These are phyloP conservation scores for Alnus glutinosa DNA, from an alignment of 306 rosid species.

Conservation along the genomic window DNA sequence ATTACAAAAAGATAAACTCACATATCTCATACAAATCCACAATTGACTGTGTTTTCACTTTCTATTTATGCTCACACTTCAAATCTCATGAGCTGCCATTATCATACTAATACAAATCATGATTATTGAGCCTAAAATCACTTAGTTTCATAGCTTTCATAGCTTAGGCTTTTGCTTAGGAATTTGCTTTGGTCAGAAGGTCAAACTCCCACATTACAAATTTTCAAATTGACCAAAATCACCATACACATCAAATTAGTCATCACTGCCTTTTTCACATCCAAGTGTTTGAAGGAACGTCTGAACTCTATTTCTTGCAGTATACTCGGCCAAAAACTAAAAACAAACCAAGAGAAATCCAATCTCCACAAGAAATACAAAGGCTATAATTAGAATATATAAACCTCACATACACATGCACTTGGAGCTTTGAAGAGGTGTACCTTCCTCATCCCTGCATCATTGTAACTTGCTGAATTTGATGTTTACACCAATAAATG, in stretches of 20 bases:
- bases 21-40: neutral
- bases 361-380: no score
- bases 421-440: neutral
- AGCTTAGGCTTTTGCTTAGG: neutral
- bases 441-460: neutral
- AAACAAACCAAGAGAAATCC: neutral
- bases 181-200: neutral
- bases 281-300: neutral
- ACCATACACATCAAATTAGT: neutral
- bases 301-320: neutral
- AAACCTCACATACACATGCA: no score
- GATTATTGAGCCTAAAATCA: neutral
- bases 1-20: neutral
- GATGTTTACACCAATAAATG: neutral
- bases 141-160: neutral
- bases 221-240: neutral
- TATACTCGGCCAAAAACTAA: neutral
- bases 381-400: no score
- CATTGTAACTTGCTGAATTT: neutral
- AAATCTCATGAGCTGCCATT: neutral
- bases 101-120: neutral
- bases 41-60: neutral
- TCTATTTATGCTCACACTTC: neutral
- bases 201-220: neutral
- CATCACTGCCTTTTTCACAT: neutral